These are phyloP conservation scores for Catunica adiposa DNA, from an alignment of 2,329 filamentous ascomycete species.

Conservation along the genomic window DNA sequence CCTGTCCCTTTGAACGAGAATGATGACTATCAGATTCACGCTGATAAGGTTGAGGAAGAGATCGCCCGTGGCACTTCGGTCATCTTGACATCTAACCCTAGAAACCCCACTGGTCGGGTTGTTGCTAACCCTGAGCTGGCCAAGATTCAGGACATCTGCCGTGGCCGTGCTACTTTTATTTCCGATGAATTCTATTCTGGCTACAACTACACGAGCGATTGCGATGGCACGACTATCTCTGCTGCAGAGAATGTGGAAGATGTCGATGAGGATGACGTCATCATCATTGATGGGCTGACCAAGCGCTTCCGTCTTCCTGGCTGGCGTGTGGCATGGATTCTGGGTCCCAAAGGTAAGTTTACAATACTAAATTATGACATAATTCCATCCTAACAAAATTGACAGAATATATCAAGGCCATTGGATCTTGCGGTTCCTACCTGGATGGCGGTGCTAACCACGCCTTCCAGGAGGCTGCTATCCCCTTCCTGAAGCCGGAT, in stretches of 20 bases:
- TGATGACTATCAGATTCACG: conserved; percentile 85
- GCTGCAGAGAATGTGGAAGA: conserved; percentile 81
- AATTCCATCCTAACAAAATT: conserved; percentile 11
- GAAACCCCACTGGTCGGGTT: conserved; percentile 84
- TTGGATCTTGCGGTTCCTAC: conserved; percentile 83
- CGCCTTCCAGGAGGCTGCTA: conserved; percentile 85
- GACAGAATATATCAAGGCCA: conserved; percentile 74
- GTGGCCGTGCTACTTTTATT: conserved; percentile 77
- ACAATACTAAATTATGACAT: too few species aligned
- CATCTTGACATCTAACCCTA: conserved; percentile 85
- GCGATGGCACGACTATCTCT: conserved; percentile 77
- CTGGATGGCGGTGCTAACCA: conserved; percentile 89
- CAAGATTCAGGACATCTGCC: conserved; percentile 84
- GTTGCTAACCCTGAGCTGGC: conserved; percentile 71
- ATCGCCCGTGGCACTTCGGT: conserved; percentile 74
- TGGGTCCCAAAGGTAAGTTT: conserved; percentile 58
- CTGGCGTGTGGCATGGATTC: conserved; percentile 92
- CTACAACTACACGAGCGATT: conserved; percentile 89
- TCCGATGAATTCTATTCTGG: conserved; percentile 95
- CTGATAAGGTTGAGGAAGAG: conserved; percentile 82
- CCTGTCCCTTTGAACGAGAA: conserved; percentile 70
- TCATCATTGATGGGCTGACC: conserved; percentile 89
- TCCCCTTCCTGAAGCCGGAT: conserved; percentile 78
- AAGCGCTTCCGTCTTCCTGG: conserved; percentile 93
- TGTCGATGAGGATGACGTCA: conserved; percentile 75